phyloP scores from a whole-genome alignment of 2,329 filamentous ascomycete species.

The Colletotrichum falcatum region DNA sequence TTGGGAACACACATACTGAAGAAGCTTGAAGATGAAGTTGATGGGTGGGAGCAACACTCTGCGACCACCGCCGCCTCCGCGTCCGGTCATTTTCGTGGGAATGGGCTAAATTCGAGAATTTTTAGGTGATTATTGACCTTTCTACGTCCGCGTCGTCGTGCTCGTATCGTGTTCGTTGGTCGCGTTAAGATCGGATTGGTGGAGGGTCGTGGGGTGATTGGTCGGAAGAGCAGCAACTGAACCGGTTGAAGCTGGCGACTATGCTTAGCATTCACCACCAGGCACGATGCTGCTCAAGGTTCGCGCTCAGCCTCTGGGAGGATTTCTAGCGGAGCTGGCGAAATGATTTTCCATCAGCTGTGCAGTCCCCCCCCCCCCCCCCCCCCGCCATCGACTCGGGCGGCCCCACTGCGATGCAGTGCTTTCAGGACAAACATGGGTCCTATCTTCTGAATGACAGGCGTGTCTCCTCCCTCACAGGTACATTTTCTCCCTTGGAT shows the following conservation, averaged over 20 bases:
- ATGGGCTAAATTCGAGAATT: neutral
- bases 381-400: neutral
- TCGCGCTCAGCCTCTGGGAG: slow-evolving; percentile 5
- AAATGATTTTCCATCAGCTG: slow-evolving; percentile 28
- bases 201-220: slow-evolving; percentile 15
- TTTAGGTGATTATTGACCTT: neutral
- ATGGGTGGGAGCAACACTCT: slow-evolving; percentile 71
- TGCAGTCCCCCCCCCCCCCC: neutral
- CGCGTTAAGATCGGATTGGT: slow-evolving; percentile 4
- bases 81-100: slow-evolving; percentile 64
- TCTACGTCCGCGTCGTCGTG: neutral
- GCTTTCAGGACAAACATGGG: neutral
- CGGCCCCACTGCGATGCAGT: neutral
- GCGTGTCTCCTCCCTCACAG: neutral
- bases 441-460: slow-evolving; percentile 3
- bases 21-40: slow-evolving; percentile 77
- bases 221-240: slow-evolving; percentile 5
- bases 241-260: slow-evolving; percentile 25
- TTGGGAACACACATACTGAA: slow-evolving; percentile 63
- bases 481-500: neutral
- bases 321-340: slow-evolving; percentile 26
- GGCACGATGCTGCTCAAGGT: slow-evolving; percentile 9
- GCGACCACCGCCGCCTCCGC: slow-evolving; percentile 69
- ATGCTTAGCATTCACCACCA: slow-evolving; percentile 1
- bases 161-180: neutral